Evolutionary conservation across 2,329 filamentous ascomycete species (phyloP).

Genomic region (Alternaria arbusti): DNA sequence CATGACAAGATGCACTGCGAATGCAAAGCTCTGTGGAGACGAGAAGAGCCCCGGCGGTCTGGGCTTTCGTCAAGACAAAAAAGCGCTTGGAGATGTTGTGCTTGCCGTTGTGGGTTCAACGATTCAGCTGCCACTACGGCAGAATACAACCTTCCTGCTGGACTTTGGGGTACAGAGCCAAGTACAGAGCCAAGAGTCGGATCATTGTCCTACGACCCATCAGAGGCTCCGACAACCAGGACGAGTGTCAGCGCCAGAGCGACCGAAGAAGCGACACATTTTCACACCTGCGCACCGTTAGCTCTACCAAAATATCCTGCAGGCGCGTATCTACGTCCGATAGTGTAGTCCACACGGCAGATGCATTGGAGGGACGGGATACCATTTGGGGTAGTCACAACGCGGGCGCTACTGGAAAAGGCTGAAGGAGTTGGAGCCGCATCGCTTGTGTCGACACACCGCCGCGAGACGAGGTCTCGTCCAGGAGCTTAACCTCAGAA

Average conservation of each 20-base stretch:
- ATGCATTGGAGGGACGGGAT: constrained; percentile 54
- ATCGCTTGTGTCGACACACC: constrained; percentile 14
- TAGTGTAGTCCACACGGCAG: constrained; percentile 43
- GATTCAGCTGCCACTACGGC: constrained; percentile 83
- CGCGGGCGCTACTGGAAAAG: constrained; percentile 58
- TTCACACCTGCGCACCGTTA: constrained; percentile 61
- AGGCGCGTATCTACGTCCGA: constrained; percentile 65
- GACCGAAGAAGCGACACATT: constrained; percentile 71
- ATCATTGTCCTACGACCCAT: constrained; percentile 75
- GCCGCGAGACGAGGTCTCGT: constrained; percentile 19
- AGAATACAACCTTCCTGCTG: constrained; percentile 80
- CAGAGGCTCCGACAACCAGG: constrained; percentile 68
- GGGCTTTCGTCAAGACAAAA: constrained; percentile 70
- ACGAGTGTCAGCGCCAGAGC: constrained; percentile 72
- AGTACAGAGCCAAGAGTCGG: constrained; percentile 68
- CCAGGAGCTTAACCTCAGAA: constrained; percentile 10
- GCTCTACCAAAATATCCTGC: constrained; percentile 57
- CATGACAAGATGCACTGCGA: constrained; percentile 64
- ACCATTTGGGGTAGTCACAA: constrained; percentile 57
- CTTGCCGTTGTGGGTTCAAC: constrained; percentile 84
- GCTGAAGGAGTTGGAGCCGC: constrained; percentile 53
- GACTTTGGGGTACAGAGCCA: constrained; percentile 66
- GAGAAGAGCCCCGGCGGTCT: constrained; percentile 70
- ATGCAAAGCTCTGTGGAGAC: constrained; percentile 70
- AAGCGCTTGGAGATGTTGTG: constrained; percentile 75